phyloP scores from a whole-genome alignment of 2,329 filamentous ascomycete genomes.

The Apiospora saccharicola region DNA sequence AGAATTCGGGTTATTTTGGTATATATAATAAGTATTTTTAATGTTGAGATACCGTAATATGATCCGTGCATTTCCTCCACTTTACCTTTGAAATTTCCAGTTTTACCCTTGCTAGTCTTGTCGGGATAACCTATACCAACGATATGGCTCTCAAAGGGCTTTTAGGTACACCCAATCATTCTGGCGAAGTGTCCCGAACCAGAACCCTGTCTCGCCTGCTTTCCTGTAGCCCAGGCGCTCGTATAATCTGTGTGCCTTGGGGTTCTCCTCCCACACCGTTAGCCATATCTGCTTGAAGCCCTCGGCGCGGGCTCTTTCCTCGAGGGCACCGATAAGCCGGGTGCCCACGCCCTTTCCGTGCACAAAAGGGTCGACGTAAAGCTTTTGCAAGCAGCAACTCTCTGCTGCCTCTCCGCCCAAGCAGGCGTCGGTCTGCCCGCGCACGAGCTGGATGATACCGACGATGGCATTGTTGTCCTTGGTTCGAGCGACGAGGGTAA shows the following conservation, averaged over 20 bases:
- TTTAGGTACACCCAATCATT: slow-evolving; percentile 36
- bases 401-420: slow-evolving; percentile 30
- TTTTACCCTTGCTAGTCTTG: no score
- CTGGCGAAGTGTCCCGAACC: slow-evolving; percentile 34
- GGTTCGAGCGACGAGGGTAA: slow-evolving; percentile 4
- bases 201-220: slow-evolving; percentile 36
- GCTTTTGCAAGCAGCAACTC: slow-evolving; percentile 32
- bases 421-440: neutral
- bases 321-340: slow-evolving; percentile 37
- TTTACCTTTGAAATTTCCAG: no score
- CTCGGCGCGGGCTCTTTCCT: slow-evolving; percentile 36
- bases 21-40: no score
- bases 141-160: neutral
- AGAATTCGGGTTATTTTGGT: no score
- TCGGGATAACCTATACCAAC: neutral
- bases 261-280: slow-evolving; percentile 40
- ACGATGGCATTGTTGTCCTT: neutral
- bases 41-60: no score
- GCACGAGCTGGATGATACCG: slow-evolving; percentile 4
- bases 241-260: slow-evolving; percentile 36
- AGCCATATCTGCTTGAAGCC: slow-evolving; percentile 40
- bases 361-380: slow-evolving; percentile 39
- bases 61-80: no score
- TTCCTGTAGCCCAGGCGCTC: slow-evolving; percentile 34
- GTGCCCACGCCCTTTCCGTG: slow-evolving; percentile 41